These are phyloP conservation scores for Russula lepida DNA, from an alignment of 768 basidiomycete species.

Conservation along the genomic window DNA sequence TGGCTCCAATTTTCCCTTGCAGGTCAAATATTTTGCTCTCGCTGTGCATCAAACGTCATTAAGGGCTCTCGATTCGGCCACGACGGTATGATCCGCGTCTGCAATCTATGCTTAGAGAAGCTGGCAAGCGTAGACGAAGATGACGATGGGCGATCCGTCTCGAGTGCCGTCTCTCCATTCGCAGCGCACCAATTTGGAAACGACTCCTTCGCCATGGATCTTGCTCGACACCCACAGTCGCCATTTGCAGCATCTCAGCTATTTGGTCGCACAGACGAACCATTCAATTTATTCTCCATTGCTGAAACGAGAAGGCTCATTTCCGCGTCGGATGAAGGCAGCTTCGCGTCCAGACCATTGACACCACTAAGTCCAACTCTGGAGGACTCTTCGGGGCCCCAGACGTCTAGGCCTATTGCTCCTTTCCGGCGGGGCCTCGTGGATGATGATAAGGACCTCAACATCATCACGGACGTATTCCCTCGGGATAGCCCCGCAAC, in stretches of 20 bases:
- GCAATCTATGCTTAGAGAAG: slow-evolving; percentile 92
- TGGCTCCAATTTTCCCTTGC: background rate
- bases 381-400: slow-evolving; percentile 32
- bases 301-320: slow-evolving; percentile 58
- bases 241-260: slow-evolving; percentile 84
- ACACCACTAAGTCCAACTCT: slow-evolving; percentile 43
- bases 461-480: slow-evolving; percentile 35
- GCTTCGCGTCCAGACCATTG: slow-evolving; percentile 42
- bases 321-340: slow-evolving; percentile 47
- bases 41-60: slow-evolving; percentile 95
- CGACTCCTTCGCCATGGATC: slow-evolving; percentile 31
- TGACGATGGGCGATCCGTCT: slow-evolving; percentile 82
- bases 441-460: slow-evolving; percentile 66
- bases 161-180: slow-evolving; percentile 59
- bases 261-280: slow-evolving; percentile 69
- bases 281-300: slow-evolving; percentile 76
- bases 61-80: slow-evolving; percentile 90
- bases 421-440: slow-evolving; percentile 69
- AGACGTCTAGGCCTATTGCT: slow-evolving; percentile 47
- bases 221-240: slow-evolving; percentile 61
- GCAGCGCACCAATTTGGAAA: slow-evolving; percentile 69
- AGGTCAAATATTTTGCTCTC: slow-evolving; percentile 97
- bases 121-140: slow-evolving; percentile 82
- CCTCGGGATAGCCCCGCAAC: slow-evolving; percentile 37
- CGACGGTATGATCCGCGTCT: slow-evolving; percentile 92